These are phyloP conservation scores for Neonectria ditissima DNA, from an alignment of 2,329 filamentous ascomycete genomes.

Conservation along the genomic window DNA sequence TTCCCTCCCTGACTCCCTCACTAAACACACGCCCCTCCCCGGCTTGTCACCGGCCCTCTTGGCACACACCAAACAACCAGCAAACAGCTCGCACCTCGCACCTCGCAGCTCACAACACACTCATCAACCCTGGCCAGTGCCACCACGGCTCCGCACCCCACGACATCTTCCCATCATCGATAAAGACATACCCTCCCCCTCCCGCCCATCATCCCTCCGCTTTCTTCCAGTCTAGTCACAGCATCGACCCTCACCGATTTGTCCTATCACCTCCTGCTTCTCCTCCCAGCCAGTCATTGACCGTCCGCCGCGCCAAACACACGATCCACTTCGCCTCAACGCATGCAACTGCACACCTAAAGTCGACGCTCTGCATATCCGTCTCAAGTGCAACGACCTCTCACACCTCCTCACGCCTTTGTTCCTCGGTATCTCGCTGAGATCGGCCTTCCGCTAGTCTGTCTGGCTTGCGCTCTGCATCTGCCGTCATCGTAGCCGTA, in stretches of 20 bases:
- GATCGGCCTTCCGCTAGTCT: conserved; percentile 33
- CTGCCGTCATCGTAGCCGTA: conserved; percentile 4
- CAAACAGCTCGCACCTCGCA: no score
- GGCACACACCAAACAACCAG: conserved; percentile 34
- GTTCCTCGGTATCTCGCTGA: conserved; percentile 30
- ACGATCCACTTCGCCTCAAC: conserved; percentile 30
- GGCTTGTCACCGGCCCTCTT: conserved; percentile 14
- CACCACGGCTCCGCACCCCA: conserved; percentile 38
- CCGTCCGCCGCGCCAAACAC: conserved; percentile 35
- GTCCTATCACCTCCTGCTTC: conserved; percentile 33
- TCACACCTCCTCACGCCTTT: conserved; percentile 22
- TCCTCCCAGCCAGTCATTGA: conserved; percentile 40
- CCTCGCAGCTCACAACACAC: conserved; percentile 27
- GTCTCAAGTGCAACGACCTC: conserved; percentile 33
- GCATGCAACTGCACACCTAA: conserved; percentile 33
- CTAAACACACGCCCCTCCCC: conserved; percentile 23
- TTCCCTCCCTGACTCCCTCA: background rate
- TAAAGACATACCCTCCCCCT: conserved; percentile 42
- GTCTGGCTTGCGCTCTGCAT: conserved; percentile 29
- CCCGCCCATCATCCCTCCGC: conserved; percentile 28
- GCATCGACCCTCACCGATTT: conserved; percentile 35
- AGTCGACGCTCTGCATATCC: conserved; percentile 23
- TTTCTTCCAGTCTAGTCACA: conserved; percentile 15
- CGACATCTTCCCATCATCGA: conserved; percentile 45
- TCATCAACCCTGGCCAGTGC: conserved; percentile 12